Percentiles rank a stretch among this genome's conserved stretches.
These are phyloP conservation scores for Vaccinium darrowii DNA, from an alignment of 148 eudicot genomes.

Conservation along the genomic window DNA sequence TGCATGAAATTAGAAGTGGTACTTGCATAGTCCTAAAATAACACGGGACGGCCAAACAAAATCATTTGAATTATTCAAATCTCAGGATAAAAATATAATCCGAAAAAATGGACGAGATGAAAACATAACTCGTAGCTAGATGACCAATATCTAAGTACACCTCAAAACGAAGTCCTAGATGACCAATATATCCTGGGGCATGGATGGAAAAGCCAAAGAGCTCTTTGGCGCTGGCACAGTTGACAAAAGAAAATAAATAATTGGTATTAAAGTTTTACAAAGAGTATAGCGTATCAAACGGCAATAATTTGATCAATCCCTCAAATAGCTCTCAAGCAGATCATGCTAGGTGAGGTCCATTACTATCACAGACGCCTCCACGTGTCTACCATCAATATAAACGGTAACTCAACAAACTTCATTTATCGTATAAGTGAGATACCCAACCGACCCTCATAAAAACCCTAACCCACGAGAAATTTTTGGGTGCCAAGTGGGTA, in stretches of 20 bases:
- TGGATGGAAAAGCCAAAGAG: not conserved
- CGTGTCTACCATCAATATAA: slow-evolving; percentile 15
- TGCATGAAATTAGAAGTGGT: too few species aligned
- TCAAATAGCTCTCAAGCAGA: not conserved
- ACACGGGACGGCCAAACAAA: too few species aligned
- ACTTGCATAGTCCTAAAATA: too few species aligned
- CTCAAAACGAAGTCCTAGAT: too few species aligned
- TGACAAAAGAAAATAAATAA: not conserved
- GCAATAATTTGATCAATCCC: not conserved
- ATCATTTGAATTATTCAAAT: too few species aligned
- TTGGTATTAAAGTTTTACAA: not conserved
- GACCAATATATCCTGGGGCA: too few species aligned
- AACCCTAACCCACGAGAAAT: not conserved
- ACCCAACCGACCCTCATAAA: not conserved
- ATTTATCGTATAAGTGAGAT: not conserved
- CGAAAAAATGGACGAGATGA: too few species aligned
- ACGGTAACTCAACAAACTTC: slow-evolving; percentile 14
- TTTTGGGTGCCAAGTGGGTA: too few species aligned
- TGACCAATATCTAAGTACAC: too few species aligned
- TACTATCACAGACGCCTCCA: slow-evolving; percentile 2
- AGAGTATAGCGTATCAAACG: not conserved
- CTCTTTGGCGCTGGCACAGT: not conserved
- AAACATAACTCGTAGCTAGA: too few species aligned
- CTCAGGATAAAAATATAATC: too few species aligned
- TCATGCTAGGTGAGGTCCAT: not conserved